Percentiles rank a stretch among this genome's conserved stretches.
phyloP scores from a whole-genome alignment of 768 basidiomycete genomes.

The Tylopilus vinaceipallidus region DNA sequence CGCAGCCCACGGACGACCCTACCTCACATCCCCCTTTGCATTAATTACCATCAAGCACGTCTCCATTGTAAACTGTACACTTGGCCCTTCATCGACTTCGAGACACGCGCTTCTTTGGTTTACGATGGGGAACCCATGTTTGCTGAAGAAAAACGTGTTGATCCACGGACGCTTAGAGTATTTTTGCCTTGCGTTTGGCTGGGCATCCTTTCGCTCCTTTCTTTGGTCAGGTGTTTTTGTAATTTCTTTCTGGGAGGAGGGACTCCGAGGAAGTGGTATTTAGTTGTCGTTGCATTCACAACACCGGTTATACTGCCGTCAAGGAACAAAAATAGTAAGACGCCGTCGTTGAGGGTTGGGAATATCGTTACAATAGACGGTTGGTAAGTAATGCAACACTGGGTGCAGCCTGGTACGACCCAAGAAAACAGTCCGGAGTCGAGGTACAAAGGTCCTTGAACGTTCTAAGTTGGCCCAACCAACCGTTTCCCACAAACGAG shows the following conservation, averaged over 20 bases:
- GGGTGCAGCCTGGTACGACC: slow-evolving; percentile 8
- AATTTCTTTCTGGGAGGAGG: neutral
- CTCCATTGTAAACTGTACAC: neutral
- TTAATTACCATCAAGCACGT: slow-evolving; percentile 3
- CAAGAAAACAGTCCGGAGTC: slow-evolving; percentile 2
- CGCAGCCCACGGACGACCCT: slow-evolving; percentile 4
- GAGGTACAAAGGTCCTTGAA: slow-evolving; percentile 10
- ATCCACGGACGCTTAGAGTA: slow-evolving; percentile 4
- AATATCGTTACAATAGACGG: slow-evolving; percentile 20
- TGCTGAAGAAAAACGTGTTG: neutral
- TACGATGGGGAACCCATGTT: neutral
- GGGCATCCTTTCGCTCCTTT: slow-evolving; percentile 5
- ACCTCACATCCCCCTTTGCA: slow-evolving; percentile 8
- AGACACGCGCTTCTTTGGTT: neutral
- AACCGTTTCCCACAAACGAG: neutral
- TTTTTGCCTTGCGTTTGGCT: slow-evolving; percentile 5
- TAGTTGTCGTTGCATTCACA: slow-evolving; percentile 4
- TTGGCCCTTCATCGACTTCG: neutral
- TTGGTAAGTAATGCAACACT: slow-evolving; percentile 26
- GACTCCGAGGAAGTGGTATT: neutral
- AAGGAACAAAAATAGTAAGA: slow-evolving; percentile 6
- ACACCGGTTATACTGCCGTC: slow-evolving; percentile 6
- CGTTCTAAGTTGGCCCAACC: slow-evolving; percentile 11
- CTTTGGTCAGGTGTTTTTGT: slow-evolving; percentile 4
- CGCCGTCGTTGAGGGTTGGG: slow-evolving; percentile 5